phyloP scores from a whole-genome alignment of 2,329 filamentous ascomycete genomes.

The Aspergillus phoenicis region DNA sequence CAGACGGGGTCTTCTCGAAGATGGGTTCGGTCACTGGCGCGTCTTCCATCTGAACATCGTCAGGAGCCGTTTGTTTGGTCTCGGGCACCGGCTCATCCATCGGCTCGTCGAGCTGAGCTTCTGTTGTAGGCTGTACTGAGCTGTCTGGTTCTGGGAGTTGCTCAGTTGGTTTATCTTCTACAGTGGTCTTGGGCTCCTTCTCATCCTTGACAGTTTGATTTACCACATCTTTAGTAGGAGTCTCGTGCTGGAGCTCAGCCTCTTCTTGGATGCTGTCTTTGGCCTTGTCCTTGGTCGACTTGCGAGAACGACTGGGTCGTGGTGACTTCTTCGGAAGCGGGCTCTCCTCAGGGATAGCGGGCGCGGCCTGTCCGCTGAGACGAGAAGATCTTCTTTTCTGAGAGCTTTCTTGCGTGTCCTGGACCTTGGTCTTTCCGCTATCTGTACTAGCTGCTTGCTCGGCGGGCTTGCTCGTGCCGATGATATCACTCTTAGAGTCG shows the following conservation, averaged over 20 bases:
- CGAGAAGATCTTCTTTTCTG: constrained; percentile 37
- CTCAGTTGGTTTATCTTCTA: not conserved
- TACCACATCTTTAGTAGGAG: not conserved
- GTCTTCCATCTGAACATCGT: constrained; percentile 23
- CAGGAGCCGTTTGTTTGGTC: not conserved
- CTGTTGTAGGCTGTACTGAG: not conserved
- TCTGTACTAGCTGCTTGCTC: not conserved
- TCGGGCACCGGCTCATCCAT: not conserved
- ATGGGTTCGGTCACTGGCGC: not conserved
- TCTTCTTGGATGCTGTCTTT: constrained; percentile 14
- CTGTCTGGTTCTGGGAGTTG: not conserved
- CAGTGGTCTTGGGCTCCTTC: not conserved
- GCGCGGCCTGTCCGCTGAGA: constrained; percentile 27
- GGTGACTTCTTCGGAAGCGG: constrained; percentile 19
- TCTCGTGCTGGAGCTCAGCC: not conserved
- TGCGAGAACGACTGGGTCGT: constrained; percentile 24
- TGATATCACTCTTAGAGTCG: constrained; percentile 19
- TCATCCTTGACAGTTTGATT: not conserved
- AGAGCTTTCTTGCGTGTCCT: constrained; percentile 22
- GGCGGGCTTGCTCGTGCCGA: not conserved
- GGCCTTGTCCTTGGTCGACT: constrained; percentile 20
- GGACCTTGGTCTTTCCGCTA: constrained; percentile 4
- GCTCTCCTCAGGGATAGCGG: constrained; percentile 16
- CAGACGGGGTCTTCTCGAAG: not conserved
- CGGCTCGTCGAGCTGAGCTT: not conserved